Conservation (phyloP, 2,329 filamentous ascomycete genomes). For the Diplodia corticola region DNA sequence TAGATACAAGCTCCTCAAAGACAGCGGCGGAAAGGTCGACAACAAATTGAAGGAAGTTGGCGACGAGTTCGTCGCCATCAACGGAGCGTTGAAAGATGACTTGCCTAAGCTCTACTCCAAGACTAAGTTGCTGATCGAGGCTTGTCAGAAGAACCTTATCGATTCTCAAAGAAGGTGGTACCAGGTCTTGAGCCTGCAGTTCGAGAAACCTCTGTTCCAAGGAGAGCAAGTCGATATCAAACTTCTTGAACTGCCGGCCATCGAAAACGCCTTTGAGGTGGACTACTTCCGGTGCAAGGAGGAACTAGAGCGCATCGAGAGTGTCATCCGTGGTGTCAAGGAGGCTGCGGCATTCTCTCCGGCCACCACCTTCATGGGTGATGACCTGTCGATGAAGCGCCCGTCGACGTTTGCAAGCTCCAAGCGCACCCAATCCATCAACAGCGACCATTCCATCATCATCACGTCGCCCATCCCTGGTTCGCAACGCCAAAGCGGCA, state of each 20-base stretch:
- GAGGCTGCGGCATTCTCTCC: conserved; percentile 65
- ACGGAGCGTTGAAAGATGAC: conserved; percentile 90
- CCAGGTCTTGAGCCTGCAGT: conserved; percentile 64
- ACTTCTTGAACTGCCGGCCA: conserved; percentile 66
- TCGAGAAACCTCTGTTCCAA: conserved; percentile 56
- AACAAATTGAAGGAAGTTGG: conserved; percentile 80
- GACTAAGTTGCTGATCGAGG: conserved; percentile 81
- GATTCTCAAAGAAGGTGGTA: conserved; percentile 84
- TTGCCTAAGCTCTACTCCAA: conserved; percentile 78
- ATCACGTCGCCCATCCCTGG: conserved; percentile 12
- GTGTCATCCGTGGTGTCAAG: conserved; percentile 76
- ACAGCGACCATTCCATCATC: conserved; percentile 38
- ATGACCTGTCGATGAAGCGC: conserved; percentile 42
- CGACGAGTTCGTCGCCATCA: conserved; percentile 86
- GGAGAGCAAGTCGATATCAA: conserved; percentile 48
- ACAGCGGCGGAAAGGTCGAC: conserved; percentile 81
- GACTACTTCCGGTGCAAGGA: conserved; percentile 78
- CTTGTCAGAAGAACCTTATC: conserved; percentile 80
- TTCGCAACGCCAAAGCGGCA: conserved; percentile 19
- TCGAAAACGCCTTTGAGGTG: conserved; percentile 73
- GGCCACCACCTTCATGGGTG: conserved; percentile 44
- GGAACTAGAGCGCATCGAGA: conserved; percentile 63
- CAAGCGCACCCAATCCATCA: conserved; percentile 46
- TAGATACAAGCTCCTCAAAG: conserved; percentile 73
- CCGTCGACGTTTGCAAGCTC: conserved; percentile 41